Conservation (phyloP, 2,329 filamentous ascomycete species). For the Lecanoromycetidae sp. region DNA sequence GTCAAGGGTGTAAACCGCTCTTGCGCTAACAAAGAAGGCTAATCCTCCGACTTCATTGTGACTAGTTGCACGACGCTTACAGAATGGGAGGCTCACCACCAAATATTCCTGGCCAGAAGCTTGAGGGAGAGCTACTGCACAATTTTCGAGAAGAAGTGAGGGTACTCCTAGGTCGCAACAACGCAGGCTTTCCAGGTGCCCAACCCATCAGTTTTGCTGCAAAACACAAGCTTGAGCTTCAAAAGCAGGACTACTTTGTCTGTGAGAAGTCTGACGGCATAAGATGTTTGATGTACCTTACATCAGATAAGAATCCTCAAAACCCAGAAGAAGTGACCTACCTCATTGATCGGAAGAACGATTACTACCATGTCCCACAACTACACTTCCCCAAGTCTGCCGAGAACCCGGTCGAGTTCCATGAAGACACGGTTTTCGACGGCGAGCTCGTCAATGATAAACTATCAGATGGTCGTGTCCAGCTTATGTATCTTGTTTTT, state of each 20-base stretch:
- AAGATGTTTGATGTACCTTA: conserved; percentile 86
- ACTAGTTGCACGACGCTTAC: not conserved
- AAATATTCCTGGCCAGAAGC: conserved; percentile 15
- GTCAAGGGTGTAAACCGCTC: too few relatives aligned
- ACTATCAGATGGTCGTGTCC: conserved; percentile 51
- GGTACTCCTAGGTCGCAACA: conserved; percentile 56
- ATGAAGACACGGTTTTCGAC: conserved; percentile 72
- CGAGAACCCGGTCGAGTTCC: conserved; percentile 50
- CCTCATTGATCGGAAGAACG: conserved; percentile 94
- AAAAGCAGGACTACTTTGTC: conserved; percentile 80
- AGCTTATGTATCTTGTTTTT: conserved; percentile 81
- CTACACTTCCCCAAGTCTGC: conserved; percentile 70
- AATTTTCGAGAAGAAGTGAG: conserved; percentile 50
- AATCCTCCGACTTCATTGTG: not conserved
- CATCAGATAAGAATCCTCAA: conserved; percentile 46
- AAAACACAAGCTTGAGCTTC: conserved; percentile 70
- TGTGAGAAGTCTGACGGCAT: conserved; percentile 98
- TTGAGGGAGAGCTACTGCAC: conserved; percentile 3
- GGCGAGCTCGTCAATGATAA: conserved; percentile 85
- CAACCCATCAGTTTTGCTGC: conserved; percentile 88
- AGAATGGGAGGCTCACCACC: conserved; percentile 17
- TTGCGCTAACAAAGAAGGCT: not conserved
- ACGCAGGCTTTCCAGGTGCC: conserved; percentile 67
- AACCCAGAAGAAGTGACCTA: conserved; percentile 57
- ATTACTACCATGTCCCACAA: conserved; percentile 74